phyloP scores from a whole-genome alignment of 768 basidiomycete genomes.

The Lenzites betulinus region DNA sequence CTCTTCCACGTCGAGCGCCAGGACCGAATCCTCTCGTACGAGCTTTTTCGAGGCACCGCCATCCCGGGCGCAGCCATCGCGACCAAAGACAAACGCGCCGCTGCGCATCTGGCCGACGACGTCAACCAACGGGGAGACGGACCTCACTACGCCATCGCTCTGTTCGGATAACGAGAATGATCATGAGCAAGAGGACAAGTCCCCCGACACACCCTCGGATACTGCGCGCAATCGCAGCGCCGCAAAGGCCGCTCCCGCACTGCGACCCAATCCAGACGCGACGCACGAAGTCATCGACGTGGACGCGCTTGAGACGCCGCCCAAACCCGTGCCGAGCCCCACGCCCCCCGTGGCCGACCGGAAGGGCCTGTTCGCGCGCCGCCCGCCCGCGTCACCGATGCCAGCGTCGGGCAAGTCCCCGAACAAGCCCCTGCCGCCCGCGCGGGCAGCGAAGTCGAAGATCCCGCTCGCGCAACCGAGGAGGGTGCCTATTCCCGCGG shows the following conservation, averaged over 20 bases:
- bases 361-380: slow-evolving; percentile 53
- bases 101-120: slow-evolving; percentile 34
- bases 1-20: background rate
- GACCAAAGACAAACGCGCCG: slow-evolving; percentile 4
- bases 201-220: slow-evolving; percentile 53
- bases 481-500: slow-evolving; percentile 1
- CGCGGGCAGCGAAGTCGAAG: slow-evolving; percentile 34
- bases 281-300: slow-evolving; percentile 26
- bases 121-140: slow-evolving; percentile 39
- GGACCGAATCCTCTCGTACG: background rate
- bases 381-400: slow-evolving; percentile 67
- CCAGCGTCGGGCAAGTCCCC: slow-evolving; percentile 45
- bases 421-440: slow-evolving; percentile 58
- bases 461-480: slow-evolving; percentile 6
- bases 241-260: background rate
- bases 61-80: slow-evolving; percentile 12
- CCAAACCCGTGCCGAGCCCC: background rate
- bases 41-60: slow-evolving; percentile 4
- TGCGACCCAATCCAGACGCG: slow-evolving; percentile 3
- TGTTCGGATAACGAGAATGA: slow-evolving; percentile 72
- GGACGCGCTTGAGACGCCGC: slow-evolving; percentile 17
- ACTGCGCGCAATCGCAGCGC: slow-evolving; percentile 27
- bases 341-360: slow-evolving; percentile 11
- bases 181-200: slow-evolving; percentile 41
- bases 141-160: slow-evolving; percentile 64